Evolutionary conservation across 371 early-diverging fungal species (phyloP), one percentile per base, ranked within the genome.

Genomic region (Rhizopus sp.): DNA sequence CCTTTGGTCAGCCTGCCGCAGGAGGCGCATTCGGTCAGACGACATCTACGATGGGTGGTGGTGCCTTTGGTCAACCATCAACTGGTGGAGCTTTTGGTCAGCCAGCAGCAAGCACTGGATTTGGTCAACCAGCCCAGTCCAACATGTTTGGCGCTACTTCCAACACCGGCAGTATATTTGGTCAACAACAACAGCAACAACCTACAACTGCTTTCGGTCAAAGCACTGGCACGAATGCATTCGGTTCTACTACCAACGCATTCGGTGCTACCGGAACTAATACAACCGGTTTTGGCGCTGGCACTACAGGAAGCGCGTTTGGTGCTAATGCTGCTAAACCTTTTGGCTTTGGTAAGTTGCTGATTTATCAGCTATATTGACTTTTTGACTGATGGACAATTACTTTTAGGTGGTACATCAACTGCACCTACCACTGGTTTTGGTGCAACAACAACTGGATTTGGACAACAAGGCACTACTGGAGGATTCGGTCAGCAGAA

Each of bases 21-120:
- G 83, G 81, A 13, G 57, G 58, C 17, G 79, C 70, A 5, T 81
- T 81, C 66, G 84, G 84, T 32, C 73, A 74, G 30, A 58, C 75
- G n/a, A 55, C 64, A 50, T 59, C 62, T 17, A 50, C 82, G 8
- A 30, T 40, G 2, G 55, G 66, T 37, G 32, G 60, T 23, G 69
- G 68, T 15, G 62, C 44, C 54, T 75, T 72, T 66, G 78, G 71
- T 10, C 49, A 50, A 41, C 52, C 53, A 42, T 52, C 68, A 33
- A 59, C 73, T 3, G 40, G 62, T 23, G 23, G 23, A 23, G 74
- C 72, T 12, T 84, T 84, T 68, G 84, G 84, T 40, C 83, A 80
- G 34, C 75, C 68, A 16, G 55, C 66, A 15, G 37, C 55, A 29
- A 51, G 60, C 4, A 39, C 57, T 10, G 63, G 53, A 8, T 76